Evolutionary conservation across 2,329 filamentous ascomycete genomes (phyloP).

Genomic region (Lachnum nothofagi): DNA sequence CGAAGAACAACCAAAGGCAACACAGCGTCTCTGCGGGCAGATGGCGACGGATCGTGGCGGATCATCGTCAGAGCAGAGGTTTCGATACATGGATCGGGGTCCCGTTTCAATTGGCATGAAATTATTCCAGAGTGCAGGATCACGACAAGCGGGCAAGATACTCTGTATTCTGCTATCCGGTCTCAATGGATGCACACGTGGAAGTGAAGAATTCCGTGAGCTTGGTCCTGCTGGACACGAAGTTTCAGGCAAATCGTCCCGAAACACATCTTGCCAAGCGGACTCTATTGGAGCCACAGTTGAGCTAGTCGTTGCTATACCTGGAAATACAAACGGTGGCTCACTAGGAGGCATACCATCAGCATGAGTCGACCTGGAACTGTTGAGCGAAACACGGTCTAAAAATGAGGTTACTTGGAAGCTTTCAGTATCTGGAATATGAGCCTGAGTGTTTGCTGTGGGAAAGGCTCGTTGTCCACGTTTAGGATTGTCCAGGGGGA

Average conservation of each 20-base stretch:
- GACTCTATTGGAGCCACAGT: constrained; percentile 6
- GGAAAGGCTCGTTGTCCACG: background rate
- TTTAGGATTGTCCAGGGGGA: background rate
- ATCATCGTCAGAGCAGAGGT: constrained; percentile 57
- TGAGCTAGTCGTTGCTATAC: constrained; percentile 19
- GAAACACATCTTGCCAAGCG: constrained; percentile 18
- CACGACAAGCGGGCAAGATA: constrained; percentile 7
- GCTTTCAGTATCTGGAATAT: background rate
- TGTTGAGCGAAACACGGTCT: constrained; percentile 24
- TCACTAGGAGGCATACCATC: constrained; percentile 8
- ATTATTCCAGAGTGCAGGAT: background rate
- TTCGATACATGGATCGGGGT: constrained; percentile 35
- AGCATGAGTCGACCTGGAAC: constrained; percentile 14
- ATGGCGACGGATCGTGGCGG: constrained; percentile 61
- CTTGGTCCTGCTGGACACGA: constrained; percentile 7
- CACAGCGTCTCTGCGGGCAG: constrained; percentile 58
- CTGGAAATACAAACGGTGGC: constrained; percentile 23
- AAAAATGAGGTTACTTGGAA: constrained; percentile 16
- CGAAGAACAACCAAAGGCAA: constrained; percentile 59
- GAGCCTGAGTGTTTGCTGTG: background rate
- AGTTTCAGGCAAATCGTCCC: constrained; percentile 9
- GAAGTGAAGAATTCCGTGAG: constrained; percentile 11
- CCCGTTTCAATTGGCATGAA: constrained; percentile 32
- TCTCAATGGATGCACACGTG: constrained; percentile 4
- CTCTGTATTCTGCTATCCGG: constrained; percentile 5